Evolutionary conservation across 2,329 filamentous ascomycete genomes (phyloP).

Genomic region (Aspergillus eucalypticola): DNA sequence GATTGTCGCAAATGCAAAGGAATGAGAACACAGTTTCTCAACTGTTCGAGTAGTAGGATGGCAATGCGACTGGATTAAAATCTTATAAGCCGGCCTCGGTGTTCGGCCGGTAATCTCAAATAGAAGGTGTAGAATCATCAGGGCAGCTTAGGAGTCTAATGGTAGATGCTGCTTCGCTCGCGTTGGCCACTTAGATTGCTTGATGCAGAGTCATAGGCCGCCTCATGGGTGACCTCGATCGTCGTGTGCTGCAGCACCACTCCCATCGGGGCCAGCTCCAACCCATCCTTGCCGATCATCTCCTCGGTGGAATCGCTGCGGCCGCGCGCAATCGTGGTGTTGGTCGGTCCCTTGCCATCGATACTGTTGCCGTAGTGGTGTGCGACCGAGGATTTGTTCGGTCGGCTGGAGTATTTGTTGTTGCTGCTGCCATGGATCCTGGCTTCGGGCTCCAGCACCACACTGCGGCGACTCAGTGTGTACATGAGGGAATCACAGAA

Average conservation of each 20-base stretch:
- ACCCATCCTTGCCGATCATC: conserved; percentile 6
- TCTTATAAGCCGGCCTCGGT: too few relatives aligned
- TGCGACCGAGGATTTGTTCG: conserved; percentile 1
- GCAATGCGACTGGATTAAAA: too few relatives aligned
- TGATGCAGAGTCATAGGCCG: conserved; percentile 1
- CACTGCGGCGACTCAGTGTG: background rate
- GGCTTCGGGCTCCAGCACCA: conserved; percentile 6
- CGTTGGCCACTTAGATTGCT: conserved; percentile 62
- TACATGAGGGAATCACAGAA: conserved; percentile 7
- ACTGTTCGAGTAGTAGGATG: too few relatives aligned
- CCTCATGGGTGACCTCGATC: conserved; percentile 4
- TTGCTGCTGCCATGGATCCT: conserved; percentile 4
- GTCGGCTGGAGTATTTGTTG: conserved; percentile 5
- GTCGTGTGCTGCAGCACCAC: conserved; percentile 7
- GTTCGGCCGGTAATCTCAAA: background rate
- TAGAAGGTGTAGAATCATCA: background rate
- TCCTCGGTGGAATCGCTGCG: conserved; percentile 7
- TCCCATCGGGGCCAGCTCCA: conserved; percentile 7
- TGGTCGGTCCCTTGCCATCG: background rate
- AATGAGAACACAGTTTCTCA: too few relatives aligned
- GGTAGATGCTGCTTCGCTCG: conserved; percentile 49
- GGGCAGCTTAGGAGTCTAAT: conserved; percentile 13
- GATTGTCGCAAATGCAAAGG: too few relatives aligned
- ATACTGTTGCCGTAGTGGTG: conserved; percentile 1
- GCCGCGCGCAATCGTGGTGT: conserved; percentile 2